Percentiles rank a stretch among this genome's conserved stretches.
These are phyloP conservation scores for Tetracladium setigerum DNA, from an alignment of 495 filamentous ascomycete genomes.

Conservation along the genomic window DNA sequence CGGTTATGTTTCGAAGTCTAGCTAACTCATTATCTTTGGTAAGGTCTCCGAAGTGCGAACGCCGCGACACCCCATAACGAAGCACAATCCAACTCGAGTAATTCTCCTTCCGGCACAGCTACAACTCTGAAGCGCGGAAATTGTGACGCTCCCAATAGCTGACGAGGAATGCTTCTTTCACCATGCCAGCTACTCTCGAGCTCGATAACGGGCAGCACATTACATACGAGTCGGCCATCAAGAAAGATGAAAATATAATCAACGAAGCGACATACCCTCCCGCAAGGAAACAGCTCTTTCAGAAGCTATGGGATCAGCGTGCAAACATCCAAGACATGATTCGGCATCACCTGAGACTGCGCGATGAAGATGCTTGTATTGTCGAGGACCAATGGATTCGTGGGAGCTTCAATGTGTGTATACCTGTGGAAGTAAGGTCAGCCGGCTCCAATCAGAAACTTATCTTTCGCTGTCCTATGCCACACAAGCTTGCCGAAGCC, in stretches of 20 bases:
- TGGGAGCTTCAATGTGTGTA: not conserved
- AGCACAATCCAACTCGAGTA: too few relatives aligned
- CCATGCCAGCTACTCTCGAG: not conserved
- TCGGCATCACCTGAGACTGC: conserved; percentile 2
- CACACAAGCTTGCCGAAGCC: not conserved
- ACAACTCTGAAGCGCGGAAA: too few relatives aligned
- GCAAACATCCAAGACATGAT: not conserved
- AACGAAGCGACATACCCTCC: not conserved
- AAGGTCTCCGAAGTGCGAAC: too few relatives aligned
- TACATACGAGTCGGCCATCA: not conserved
- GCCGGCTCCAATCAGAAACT: not conserved
- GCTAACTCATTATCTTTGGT: too few relatives aligned
- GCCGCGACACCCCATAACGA: too few relatives aligned
- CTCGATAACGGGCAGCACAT: not conserved
- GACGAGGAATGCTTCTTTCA: too few relatives aligned
- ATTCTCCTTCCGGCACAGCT: too few relatives aligned
- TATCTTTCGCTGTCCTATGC: not conserved
- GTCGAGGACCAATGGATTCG: not conserved
- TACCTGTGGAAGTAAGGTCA: not conserved
- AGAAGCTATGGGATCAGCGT: conserved; percentile 1
- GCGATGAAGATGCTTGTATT: conserved; percentile 4
- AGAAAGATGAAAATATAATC: conserved; percentile 2
- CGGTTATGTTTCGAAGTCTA: too few relatives aligned
- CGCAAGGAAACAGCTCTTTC: not conserved
- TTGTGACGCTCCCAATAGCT: too few relatives aligned